phyloP scores from a whole-genome alignment of 139 green algal genomes.

The Ettlia oleoabundans region DNA sequence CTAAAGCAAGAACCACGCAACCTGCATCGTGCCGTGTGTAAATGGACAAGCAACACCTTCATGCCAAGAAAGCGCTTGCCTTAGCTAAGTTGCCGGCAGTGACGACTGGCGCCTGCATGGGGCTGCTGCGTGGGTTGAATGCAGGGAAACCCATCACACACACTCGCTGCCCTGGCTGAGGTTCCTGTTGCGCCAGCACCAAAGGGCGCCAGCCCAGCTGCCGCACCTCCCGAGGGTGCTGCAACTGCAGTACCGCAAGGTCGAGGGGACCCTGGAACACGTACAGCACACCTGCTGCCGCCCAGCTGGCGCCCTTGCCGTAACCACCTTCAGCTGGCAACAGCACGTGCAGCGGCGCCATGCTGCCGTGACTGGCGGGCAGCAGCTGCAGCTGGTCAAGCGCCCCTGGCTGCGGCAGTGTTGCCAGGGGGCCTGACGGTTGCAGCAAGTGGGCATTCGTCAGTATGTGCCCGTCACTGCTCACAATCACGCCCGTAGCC shows the following conservation, averaged over 20 bases:
- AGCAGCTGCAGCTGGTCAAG: conserved; percentile 10
- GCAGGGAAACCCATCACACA: conserved; percentile 68
- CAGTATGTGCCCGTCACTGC: conserved; percentile 60
- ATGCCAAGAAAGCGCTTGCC: conserved; percentile 35
- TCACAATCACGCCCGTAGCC: conserved; percentile 75
- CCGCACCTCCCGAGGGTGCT: neutral
- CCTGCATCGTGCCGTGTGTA: no score
- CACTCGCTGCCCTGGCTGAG: conserved; percentile 34
- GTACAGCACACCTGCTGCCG: conserved; percentile 36
- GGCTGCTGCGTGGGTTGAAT: conserved; percentile 48
- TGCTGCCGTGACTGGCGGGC: neutral
- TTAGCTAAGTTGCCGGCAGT: conserved; percentile 58
- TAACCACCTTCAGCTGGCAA: neutral
- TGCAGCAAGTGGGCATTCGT: conserved; percentile 84
- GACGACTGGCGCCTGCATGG: conserved; percentile 35
- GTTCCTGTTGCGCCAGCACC: neutral
- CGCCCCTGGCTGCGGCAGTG: neutral
- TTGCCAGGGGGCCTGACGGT: neutral
- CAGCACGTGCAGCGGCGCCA: neutral
- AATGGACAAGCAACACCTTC: no score
- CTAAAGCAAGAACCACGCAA: no score
- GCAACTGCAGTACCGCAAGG: conserved; percentile 66
- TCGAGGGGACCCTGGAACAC: conserved; percentile 63
- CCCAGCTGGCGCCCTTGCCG: neutral
- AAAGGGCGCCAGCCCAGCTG: neutral